Conservation (phyloP, 257 asterid genomes). For the Fraxinus pennsylvanica region DNA sequence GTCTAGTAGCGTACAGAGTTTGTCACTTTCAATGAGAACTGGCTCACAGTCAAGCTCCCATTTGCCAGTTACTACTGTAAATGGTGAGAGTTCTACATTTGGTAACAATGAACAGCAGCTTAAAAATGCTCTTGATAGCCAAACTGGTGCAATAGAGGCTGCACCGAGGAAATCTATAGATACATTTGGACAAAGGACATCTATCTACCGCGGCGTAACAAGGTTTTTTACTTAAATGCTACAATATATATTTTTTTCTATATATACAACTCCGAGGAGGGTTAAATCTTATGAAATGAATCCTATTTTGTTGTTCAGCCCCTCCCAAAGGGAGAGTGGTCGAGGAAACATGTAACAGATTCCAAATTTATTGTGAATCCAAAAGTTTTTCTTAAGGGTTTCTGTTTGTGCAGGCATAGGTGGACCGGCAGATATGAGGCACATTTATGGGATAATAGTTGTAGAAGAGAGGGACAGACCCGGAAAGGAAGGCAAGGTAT, state of each 20-base stretch:
- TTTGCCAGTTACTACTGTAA: constrained; percentile 27
- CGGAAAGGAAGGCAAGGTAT: constrained; percentile 96
- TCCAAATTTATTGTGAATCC: background rate
- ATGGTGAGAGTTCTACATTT: constrained; percentile 27
- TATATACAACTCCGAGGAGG: background rate
- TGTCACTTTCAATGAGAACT: constrained; percentile 78
- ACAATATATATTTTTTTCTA: background rate
- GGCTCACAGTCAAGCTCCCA: constrained; percentile 45
- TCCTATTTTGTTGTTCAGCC: background rate
- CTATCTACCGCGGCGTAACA: constrained; percentile 92
- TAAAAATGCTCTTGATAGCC: constrained; percentile 28
- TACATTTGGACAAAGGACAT: constrained; percentile 86
- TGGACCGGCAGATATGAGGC: constrained; percentile 95
- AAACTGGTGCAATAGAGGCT: constrained; percentile 49
- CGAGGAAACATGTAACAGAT: background rate
- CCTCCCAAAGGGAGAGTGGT: background rate
- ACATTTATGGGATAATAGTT: constrained; percentile 93
- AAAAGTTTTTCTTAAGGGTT: background rate
- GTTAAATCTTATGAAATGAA: background rate
- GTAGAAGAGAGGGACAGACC: constrained; percentile 94
- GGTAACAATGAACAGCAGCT: constrained; percentile 38
- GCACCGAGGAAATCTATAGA: constrained; percentile 69
- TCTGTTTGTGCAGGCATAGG: constrained; percentile 55
- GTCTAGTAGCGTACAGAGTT: constrained; percentile 32
- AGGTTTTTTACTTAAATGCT: constrained; percentile 30